These are phyloP conservation scores for Puccinia triticina DNA, from an alignment of 1,284 basidiomycete genomes.

Conservation along the genomic window DNA sequence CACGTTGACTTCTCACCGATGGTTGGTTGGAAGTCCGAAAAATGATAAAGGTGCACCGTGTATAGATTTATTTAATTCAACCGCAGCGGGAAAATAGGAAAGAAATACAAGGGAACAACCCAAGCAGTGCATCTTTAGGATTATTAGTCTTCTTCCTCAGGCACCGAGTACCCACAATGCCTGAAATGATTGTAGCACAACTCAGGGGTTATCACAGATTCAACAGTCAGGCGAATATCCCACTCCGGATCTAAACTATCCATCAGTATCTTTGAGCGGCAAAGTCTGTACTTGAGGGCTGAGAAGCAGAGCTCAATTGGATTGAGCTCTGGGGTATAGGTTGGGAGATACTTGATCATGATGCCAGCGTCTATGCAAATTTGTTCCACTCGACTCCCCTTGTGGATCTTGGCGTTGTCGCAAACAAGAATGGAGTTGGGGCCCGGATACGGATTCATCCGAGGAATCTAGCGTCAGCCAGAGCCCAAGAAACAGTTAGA, in stretches of 20 bases:
- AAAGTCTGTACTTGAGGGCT: background rate
- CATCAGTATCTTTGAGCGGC: background rate
- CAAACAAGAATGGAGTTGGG: slow-evolving; percentile 9
- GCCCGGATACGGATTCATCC: background rate
- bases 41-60: no score
- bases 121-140: no score
- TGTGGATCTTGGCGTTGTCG: slow-evolving; percentile 12
- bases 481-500: background rate
- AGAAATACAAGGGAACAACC: no score
- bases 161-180: background rate
- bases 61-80: no score
- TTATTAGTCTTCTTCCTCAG: no score
- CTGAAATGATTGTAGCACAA: background rate
- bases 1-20: no score
- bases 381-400: background rate
- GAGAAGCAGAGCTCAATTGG: no score
- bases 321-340: slow-evolving; percentile 38
- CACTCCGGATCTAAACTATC: background rate
- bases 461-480: background rate
- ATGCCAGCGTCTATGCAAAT: background rate
- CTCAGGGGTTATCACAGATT: background rate
- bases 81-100: no score
- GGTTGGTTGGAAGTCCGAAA: no score
- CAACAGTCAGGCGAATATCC: background rate
- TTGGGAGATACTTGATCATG: slow-evolving; percentile 13